Evolutionary conservation across 2,329 filamentous ascomycete genomes (phyloP), one percentile per base, ranked within the genome.

Genomic region (Clonostachys sp.): DNA sequence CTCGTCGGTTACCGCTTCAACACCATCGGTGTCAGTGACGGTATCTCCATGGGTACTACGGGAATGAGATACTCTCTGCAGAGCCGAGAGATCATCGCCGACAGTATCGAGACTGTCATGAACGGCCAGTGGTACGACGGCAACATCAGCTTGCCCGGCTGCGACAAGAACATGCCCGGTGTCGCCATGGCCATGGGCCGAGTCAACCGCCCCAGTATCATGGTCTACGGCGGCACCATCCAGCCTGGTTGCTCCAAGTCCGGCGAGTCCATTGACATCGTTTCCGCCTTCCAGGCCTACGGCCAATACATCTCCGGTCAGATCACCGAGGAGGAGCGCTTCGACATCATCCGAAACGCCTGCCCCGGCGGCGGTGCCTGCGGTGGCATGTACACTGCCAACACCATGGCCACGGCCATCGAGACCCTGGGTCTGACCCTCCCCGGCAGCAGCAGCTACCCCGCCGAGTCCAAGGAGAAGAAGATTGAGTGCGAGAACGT

Each of bases 121-220:
- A 87, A 91, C 56, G 94, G 91, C 14, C 94, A 99, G 72, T 97
- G 91, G 91, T 97, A 99, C 65, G 94, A 99, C 68, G 92, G 84
- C 57, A 97, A 97, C 70, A 87, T 99, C 64, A 95, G 90, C 46
- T 87, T 99, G 59, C 94, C 94, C 13, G 94, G 94, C 44, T 99
- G 94, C 71, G 94, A 99, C 80, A 99, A 99, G 83, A 99, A 99
- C 74, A 97, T 99, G 94, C 91, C 91, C 2, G 89, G 89, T 67
- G 89, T 94, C 12, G 73, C 91, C 59, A 94, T 94, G 61, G 94
- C 91, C 48, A 96, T 96, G 89, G 92, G 91, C 36, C 83, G 94
- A 57, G 84, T 96, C 55, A 97, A 99, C 75, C 78, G 94, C 42
- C 94, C 94, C 33, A 91, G 89, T 58, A 77, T 99, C 63, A 99